Conservation (phyloP, 108 stramenopile species). For the Chaetoceros muelleri region DNA sequence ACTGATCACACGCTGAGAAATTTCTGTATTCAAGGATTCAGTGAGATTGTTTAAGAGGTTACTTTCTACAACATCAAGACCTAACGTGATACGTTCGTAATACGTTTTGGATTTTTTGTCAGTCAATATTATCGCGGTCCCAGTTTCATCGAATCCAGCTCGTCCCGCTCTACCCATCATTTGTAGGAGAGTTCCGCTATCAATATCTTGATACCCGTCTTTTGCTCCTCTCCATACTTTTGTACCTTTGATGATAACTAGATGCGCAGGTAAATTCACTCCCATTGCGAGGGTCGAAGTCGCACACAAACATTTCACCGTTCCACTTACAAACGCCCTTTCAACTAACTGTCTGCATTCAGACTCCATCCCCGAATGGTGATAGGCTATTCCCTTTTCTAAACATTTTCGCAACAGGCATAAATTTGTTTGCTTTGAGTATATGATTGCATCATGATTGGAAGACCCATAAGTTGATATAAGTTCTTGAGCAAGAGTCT, state of each 20-base stretch:
- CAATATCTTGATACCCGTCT: constrained; percentile 74
- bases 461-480: constrained; percentile 19
- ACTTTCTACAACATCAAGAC: constrained; percentile 56
- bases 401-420: constrained; percentile 48
- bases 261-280: constrained; percentile 91
- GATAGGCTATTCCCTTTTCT: constrained; percentile 71
- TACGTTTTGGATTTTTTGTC: constrained; percentile 36
- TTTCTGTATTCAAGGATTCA: constrained; percentile 73
- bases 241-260: constrained; percentile 93
- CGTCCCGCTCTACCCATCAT: constrained; percentile 98
- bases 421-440: constrained; percentile 25
- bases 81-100: constrained; percentile 18
- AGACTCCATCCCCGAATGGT: constrained; percentile 76
- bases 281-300: constrained; percentile 96
- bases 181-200: constrained; percentile 77
- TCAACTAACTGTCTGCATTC: constrained; percentile 69
- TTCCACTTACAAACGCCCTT: constrained; percentile 55
- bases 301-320: constrained; percentile 70
- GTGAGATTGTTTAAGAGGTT: constrained; percentile 44
- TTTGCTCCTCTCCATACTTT: constrained; percentile 79
- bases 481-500: constrained; percentile 53
- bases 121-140: constrained; percentile 83
- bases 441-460: constrained; percentile 19
- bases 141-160: constrained; percentile 89
- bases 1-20: constrained; percentile 67